Evolutionary conservation across 1,139 yeast species (phyloP), one percentile per base, ranked within the genome.

Genomic region (Zygosaccharomyces sapae): DNA sequence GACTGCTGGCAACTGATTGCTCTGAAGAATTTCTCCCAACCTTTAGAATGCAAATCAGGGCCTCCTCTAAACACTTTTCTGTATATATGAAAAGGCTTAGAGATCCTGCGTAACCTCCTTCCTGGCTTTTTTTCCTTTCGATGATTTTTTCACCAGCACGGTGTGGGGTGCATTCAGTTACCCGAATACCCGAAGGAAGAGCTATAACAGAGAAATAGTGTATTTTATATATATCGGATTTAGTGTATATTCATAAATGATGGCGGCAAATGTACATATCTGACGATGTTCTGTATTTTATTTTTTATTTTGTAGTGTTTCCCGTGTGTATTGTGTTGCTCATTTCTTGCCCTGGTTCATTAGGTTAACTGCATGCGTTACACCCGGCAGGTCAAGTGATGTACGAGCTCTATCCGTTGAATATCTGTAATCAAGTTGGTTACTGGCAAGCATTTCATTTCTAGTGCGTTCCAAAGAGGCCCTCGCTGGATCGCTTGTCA

Each of bases 341-440:
- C 31, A 29, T 38, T 38, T 38, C 41, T 47, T 52, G 51, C 36
- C 61, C 54, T 56, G 65, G 13, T 51, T 63, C 57, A 69, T 52
- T 41, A 69, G 49, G 1, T 60, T 51, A 19, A 59, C 62, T 1
- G 73, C 73, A 44, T 61, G 64, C 0, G 71, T 69, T 29, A 68
- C 55, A n/a, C 73, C 72, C 4, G 73, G 73, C 29, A 69, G 51
- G n/a, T 69, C 73, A 29, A 69, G 52, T 5, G 73, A 69, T 1
- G 66, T 53, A 54, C 72, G 63, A 1, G 72, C 71, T 40, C 68
- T 63, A 38, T 69, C 72, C 29, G 67, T 59, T 4, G 71, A 67
- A 34, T 61, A 59, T 48, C 72, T 59, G 30, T 62, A 63, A 48
- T 67, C 70, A 16, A 69, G 54, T 48, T 69, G 67, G 40, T 65